These are phyloP conservation scores for Saururus chinensis DNA, from an alignment of 164 flowering plant genomes.

Conservation along the genomic window DNA sequence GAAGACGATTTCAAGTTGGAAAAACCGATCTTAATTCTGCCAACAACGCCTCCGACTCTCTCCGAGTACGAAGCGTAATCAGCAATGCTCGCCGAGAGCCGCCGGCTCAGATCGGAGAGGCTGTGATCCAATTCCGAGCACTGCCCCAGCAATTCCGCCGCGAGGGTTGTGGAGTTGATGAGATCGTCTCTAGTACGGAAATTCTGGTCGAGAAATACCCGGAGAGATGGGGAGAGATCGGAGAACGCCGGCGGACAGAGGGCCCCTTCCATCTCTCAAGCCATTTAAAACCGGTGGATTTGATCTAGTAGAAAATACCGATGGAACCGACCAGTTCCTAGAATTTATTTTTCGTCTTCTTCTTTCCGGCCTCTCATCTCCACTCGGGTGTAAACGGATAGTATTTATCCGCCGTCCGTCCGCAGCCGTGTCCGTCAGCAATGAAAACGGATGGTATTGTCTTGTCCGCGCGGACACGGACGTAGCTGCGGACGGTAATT, in stretches of 20 bases:
- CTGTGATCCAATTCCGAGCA: constrained; percentile 30
- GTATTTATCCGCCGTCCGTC: too few species aligned
- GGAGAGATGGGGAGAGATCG: constrained; percentile 29
- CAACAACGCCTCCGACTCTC: constrained; percentile 17
- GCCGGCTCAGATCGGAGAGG: constrained; percentile 27
- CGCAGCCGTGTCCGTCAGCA: too few species aligned
- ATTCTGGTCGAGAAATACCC: constrained; percentile 30
- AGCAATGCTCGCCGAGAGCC: constrained; percentile 24
- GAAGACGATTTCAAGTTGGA: constrained; percentile 29
- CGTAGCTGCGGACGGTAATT: too few species aligned
- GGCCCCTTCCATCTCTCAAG: too few species aligned
- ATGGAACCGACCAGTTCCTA: too few species aligned
- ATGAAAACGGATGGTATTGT: too few species aligned
- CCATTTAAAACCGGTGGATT: too few species aligned
- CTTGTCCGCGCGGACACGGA: too few species aligned
- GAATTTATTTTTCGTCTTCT: too few species aligned
- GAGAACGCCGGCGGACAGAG: constrained; percentile 4
- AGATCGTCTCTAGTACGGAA: constrained; percentile 23
- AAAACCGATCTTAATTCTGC: constrained; percentile 25
- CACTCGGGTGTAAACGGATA: too few species aligned
- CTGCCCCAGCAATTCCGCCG: constrained; percentile 30
- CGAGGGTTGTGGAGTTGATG: constrained; percentile 25
- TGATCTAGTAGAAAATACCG: too few species aligned
- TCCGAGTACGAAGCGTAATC: constrained; percentile 42
- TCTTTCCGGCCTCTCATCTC: too few species aligned